These are phyloP conservation scores for Huiozyma sinensis DNA, from an alignment of 805 yeast genomes.

Conservation along the genomic window DNA sequence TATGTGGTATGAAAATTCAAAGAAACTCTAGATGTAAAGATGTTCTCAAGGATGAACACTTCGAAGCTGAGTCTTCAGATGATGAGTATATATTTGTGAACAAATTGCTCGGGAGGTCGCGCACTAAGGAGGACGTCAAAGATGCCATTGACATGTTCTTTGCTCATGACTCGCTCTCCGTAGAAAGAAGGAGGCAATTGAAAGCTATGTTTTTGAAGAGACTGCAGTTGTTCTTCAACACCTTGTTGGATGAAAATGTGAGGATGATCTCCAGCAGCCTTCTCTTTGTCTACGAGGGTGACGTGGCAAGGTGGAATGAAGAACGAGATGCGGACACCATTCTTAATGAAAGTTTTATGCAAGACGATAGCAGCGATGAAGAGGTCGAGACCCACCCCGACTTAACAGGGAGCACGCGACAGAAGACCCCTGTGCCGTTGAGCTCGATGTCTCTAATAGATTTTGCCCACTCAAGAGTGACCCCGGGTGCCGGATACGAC, in stretches of 20 bases:
- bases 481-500: constrained; percentile 59
- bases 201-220: constrained; percentile 42
- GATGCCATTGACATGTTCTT: constrained; percentile 40
- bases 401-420: constrained; percentile 1
- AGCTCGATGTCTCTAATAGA: constrained; percentile 67
- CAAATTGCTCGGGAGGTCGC: constrained; percentile 60
- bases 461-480: constrained; percentile 73
- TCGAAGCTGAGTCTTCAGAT: constrained; percentile 21
- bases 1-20: constrained; percentile 77
- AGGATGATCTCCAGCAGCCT: constrained; percentile 65
- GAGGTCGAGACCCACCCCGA: constrained; percentile 16
- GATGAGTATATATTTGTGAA: constrained; percentile 43
- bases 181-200: constrained; percentile 29
- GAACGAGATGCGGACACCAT: constrained; percentile 33
- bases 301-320: constrained; percentile 40
- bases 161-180: constrained; percentile 28
- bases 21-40: constrained; percentile 5
- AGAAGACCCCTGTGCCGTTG: constrained; percentile 24
- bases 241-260: constrained; percentile 50
- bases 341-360: constrained; percentile 24
- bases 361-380: constrained; percentile 26
- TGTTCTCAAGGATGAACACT: constrained; percentile 13
- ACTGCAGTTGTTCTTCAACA: constrained; percentile 54
- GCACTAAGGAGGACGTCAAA: constrained; percentile 34
- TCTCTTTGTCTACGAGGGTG: constrained; percentile 65